Conservation (phyloP, 495 filamentous ascomycete species). For the Paragyromitra xinjiangensis region DNA sequence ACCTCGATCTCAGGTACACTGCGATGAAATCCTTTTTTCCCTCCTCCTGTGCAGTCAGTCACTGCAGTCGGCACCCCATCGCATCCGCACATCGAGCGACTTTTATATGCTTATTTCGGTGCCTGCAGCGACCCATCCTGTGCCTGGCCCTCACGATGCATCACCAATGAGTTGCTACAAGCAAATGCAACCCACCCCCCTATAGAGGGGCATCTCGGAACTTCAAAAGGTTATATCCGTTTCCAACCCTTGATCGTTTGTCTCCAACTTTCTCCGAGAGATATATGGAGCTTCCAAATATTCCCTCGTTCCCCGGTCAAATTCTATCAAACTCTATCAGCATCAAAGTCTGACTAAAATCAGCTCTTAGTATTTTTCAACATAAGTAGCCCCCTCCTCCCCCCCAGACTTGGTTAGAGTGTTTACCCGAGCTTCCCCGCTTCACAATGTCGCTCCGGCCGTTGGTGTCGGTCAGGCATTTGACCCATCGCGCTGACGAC, state of each 20-base stretch:
- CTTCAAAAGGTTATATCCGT: constrained; percentile 27
- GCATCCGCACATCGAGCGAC: constrained; percentile 44
- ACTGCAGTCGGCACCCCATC: constrained; percentile 43
- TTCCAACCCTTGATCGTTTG: constrained; percentile 1
- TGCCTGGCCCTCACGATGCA: constrained; percentile 48
- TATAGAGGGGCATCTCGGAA: constrained; percentile 15
- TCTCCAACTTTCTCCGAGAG: constrained; percentile 1
- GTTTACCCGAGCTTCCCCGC: constrained; percentile 26
- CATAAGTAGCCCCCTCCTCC: neutral
- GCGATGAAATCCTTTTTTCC: constrained; percentile 27
- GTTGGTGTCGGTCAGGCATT: constrained; percentile 19
- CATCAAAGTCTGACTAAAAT: constrained; percentile 19
- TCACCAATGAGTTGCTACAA: constrained; percentile 42
- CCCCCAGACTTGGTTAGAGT: constrained; percentile 16
- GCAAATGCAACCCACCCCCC: constrained; percentile 18
- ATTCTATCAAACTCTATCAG: constrained; percentile 26
- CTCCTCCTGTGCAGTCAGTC: constrained; percentile 30
- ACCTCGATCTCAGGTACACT: constrained; percentile 39
- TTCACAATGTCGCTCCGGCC: constrained; percentile 8
- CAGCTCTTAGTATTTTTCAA: constrained; percentile 5
- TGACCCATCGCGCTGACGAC: constrained; percentile 12
- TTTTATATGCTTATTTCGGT: constrained; percentile 55
- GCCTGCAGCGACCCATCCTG: constrained; percentile 54
- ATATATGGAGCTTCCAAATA: neutral
- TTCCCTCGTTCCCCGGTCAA: constrained; percentile 12